Evolutionary conservation across 2,329 filamentous ascomycete genomes (phyloP).

Genomic region (Aureobasidium namibiae): DNA sequence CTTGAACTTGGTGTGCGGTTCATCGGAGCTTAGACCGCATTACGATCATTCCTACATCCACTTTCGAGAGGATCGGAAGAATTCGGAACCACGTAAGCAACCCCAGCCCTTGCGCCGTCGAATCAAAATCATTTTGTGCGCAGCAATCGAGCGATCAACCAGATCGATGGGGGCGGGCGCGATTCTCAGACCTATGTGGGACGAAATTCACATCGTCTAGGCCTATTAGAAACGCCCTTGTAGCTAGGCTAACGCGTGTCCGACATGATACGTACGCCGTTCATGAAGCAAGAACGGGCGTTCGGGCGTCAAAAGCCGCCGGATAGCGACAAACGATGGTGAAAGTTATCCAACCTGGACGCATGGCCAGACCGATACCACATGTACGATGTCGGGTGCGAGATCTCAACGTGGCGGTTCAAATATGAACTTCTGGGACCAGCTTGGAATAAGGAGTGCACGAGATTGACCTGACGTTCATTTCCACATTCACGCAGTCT

Average conservation of each 20-base stretch:
- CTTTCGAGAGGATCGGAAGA: background rate
- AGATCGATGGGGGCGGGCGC: background rate
- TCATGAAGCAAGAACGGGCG: background rate
- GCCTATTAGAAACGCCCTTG: background rate
- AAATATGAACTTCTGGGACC: background rate
- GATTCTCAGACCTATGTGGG: background rate
- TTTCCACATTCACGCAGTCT: background rate
- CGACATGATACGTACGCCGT: background rate
- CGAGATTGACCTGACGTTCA: background rate
- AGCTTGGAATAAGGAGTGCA: background rate
- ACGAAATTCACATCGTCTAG: background rate
- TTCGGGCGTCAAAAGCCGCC: background rate
- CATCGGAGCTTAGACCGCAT: no score
- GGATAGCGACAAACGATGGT: background rate
- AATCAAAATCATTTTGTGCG: background rate
- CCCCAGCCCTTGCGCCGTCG: background rate
- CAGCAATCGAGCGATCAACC: background rate
- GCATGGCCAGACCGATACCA: background rate
- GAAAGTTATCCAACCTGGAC: background rate
- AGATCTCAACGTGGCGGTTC: background rate
- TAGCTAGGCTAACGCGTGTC: background rate
- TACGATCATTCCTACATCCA: background rate
- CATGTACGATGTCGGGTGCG: background rate
- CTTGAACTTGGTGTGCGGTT: no score
- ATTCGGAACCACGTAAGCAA: background rate